Base-by-base conservation (phyloP, 345 rosid genomes). In the Trapa incisa region DNA sequence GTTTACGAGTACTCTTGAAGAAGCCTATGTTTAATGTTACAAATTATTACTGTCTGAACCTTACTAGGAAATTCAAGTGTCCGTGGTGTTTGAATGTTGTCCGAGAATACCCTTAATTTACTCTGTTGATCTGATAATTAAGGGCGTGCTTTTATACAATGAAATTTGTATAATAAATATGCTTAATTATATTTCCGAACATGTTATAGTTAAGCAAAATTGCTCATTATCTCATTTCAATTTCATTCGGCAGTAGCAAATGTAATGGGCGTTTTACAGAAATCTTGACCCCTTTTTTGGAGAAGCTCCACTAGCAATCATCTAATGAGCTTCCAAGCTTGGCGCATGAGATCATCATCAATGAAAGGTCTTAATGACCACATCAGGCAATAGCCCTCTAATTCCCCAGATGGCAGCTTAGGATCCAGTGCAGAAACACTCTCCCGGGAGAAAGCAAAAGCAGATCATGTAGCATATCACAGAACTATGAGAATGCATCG, bases 351-450 rank as follows among this genome's bases (percentile, higher is more conserved):
- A 73, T 84, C 86, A 56, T 88, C 98, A 35, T 85, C 73, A 29
- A 87, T 60, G 70, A 69, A 92, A 32, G 96, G 96, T 37, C 78
- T 87, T 77, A 92, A 70, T 14, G 93, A 86, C 96, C 98, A 92
- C 93, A 92, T 81, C 48, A 83, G 53, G 71, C 80, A 75, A 68
- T 89, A 92, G 78, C 83, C 76, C 75, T 85, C 87, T 61, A 92
- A 67, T 66, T 86, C 96, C 66, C 65, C 83, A 1, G 85, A 69
- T 3, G 81, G 72, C 66, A 84, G 69, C 77, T 80, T 87, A 76
- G 89, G 78, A 74, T 76, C 84, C 36, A 92, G 76, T 7, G 89
- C 80, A 62, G 65, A 72, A 65, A 88, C 82, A 64, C 72, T 86
- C 68, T 84, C 93, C 97, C 88, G 91, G 74, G 79, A 43, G 0